phyloP scores from a whole-genome alignment of 495 filamentous ascomycete genomes.

The Aspergillus sclerotioniger region DNA sequence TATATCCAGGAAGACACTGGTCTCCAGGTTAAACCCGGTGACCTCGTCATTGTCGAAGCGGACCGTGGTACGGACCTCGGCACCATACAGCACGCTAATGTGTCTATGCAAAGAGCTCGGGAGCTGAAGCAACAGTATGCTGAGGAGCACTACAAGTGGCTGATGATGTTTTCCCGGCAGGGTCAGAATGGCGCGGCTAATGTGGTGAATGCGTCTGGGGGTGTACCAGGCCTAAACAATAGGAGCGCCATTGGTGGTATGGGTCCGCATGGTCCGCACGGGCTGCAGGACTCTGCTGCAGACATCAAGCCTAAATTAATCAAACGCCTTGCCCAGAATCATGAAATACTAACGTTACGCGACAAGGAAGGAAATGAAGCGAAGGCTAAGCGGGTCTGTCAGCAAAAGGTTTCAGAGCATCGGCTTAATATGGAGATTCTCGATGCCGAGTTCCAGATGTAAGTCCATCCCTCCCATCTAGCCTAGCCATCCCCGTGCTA shows the following conservation, averaged over 20 bases:
- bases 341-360: constrained; percentile 80
- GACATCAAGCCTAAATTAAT: constrained; percentile 95
- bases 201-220: constrained; percentile 38
- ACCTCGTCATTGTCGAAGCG: constrained; percentile 95
- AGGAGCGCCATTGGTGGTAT: constrained; percentile 70
- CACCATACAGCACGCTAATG: constrained; percentile 81
- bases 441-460: constrained; percentile 99
- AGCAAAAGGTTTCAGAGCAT: constrained; percentile 93
- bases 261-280: constrained; percentile 67
- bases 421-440: constrained; percentile 97
- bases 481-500: constrained; percentile 2
- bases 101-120: constrained; percentile 80
- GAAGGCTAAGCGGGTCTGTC: constrained; percentile 93
- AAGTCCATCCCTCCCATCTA: constrained; percentile 38
- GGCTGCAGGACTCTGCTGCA: constrained; percentile 69
- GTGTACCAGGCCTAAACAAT: constrained; percentile 47
- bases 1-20: constrained; percentile 95
- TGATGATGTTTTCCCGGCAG: constrained; percentile 92
- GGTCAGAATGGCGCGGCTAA: constrained; percentile 61
- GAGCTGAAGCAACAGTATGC: constrained; percentile 84
- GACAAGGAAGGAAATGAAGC: constrained; percentile 98
- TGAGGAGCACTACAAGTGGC: constrained; percentile 91
- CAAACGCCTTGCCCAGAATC: constrained; percentile 84
- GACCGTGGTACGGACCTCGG: constrained; percentile 95
- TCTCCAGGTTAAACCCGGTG: constrained; percentile 81